Evolutionary conservation across 2,329 filamentous ascomycete genomes (phyloP).

Genomic region (Aureobasidium sp.): DNA sequence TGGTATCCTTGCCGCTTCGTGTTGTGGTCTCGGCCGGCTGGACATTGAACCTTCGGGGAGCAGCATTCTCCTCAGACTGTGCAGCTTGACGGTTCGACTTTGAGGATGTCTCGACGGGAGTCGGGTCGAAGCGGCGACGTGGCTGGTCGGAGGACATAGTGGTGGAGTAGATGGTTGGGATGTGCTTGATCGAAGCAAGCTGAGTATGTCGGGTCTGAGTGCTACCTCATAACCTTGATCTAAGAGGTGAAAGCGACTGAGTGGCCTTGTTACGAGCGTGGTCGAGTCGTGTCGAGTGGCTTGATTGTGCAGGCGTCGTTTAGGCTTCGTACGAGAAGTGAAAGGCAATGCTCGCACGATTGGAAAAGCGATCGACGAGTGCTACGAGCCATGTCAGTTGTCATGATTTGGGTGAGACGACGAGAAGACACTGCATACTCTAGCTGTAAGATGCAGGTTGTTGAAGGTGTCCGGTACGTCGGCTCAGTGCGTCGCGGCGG

Average conservation of each 20-base stretch:
- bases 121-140: constrained; percentile 51
- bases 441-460: neutral
- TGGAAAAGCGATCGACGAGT: neutral
- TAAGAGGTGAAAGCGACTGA: neutral
- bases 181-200: neutral
- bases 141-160: constrained; percentile 15
- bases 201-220: neutral
- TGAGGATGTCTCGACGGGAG: constrained; percentile 65
- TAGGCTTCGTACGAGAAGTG: neutral
- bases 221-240: constrained; percentile 7
- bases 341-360: neutral
- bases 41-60: constrained; percentile 42
- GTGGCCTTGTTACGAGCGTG: neutral
- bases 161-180: neutral
- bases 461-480: neutral
- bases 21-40: constrained; percentile 32
- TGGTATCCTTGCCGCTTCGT: constrained; percentile 12
- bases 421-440: constrained; percentile 1
- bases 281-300: neutral
- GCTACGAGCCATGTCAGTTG: neutral
- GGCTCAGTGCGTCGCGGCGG: neutral
- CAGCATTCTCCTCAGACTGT: constrained; percentile 20
- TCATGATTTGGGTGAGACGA: neutral
- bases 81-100: constrained; percentile 44
- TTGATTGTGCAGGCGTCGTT: neutral